phyloP scores from a whole-genome alignment of 2,329 filamentous ascomycete genomes.

The Simplicillium sp. region DNA sequence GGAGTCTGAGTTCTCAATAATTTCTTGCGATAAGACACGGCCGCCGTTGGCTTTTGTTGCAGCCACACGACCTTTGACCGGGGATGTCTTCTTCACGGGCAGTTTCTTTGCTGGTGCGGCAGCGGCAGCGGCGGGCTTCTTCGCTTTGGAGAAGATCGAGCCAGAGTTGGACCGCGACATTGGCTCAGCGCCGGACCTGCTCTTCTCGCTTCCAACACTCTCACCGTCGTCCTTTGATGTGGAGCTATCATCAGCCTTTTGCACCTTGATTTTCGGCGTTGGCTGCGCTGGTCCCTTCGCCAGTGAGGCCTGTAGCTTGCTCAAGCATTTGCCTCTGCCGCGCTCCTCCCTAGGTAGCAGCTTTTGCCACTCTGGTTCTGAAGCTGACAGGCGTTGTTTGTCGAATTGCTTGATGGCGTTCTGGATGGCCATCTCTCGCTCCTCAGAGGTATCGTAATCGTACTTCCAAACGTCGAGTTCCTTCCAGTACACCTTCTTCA shows the following conservation, averaged over 20 bases:
- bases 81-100: slow-evolving; percentile 26
- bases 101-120: slow-evolving; percentile 24
- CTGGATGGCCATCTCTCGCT: slow-evolving; percentile 51
- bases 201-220: slow-evolving; percentile 17
- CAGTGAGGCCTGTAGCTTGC: slow-evolving; percentile 50
- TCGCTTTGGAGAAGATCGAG: slow-evolving; percentile 39
- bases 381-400: slow-evolving; percentile 43
- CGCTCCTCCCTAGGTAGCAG: slow-evolving; percentile 49
- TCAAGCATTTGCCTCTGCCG: slow-evolving; percentile 48
- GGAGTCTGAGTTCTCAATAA: slow-evolving; percentile 46
- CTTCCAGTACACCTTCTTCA: slow-evolving; percentile 50
- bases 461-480: slow-evolving; percentile 57
- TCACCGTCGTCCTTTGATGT: slow-evolving; percentile 28
- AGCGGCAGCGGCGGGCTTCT: slow-evolving; percentile 45
- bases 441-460: slow-evolving; percentile 41
- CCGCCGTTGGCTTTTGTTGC: slow-evolving; percentile 26
- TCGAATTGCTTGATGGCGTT: slow-evolving; percentile 52
- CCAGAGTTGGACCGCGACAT: slow-evolving; percentile 44
- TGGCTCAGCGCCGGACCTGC: slow-evolving; percentile 25
- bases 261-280: slow-evolving; percentile 39
- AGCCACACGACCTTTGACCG: slow-evolving; percentile 29
- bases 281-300: slow-evolving; percentile 39
- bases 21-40: slow-evolving; percentile 44
- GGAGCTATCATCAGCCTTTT: slow-evolving; percentile 39
- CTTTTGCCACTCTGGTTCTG: slow-evolving; percentile 51